phyloP scores from a whole-genome alignment of 352 stramenopile genomes.

The Globisporangium polare region DNA sequence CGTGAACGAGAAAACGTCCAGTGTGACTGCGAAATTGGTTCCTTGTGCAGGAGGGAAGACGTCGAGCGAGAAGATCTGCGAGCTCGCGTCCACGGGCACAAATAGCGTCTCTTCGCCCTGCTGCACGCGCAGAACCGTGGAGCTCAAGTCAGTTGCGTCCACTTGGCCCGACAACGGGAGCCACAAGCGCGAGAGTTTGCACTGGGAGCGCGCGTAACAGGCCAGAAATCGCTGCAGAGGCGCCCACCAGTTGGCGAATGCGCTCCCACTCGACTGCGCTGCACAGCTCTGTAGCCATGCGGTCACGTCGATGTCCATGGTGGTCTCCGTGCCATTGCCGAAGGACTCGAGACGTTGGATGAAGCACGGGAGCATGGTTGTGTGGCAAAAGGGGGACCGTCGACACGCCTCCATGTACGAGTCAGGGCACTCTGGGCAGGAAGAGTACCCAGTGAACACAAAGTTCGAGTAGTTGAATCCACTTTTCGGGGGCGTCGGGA shows the following conservation, averaged over 20 bases:
- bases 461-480: neutral
- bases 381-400: slow-evolving; percentile 5
- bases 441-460: neutral
- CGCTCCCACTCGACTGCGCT: neutral
- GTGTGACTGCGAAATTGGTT: too few species aligned
- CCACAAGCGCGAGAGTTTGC: neutral
- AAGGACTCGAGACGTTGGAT: neutral
- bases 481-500: neutral
- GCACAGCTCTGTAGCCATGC: neutral
- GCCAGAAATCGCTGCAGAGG: slow-evolving; percentile 22
- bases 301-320: slow-evolving; percentile 1
- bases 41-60: neutral
- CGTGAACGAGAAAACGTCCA: too few species aligned
- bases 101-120: slow-evolving; percentile 1
- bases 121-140: neutral
- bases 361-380: slow-evolving; percentile 16
- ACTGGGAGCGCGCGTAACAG: slow-evolving; percentile 22
- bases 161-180: neutral
- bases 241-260: slow-evolving; percentile 26
- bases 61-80: neutral
- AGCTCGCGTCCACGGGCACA: neutral
- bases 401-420: neutral
- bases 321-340: neutral
- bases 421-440: neutral
- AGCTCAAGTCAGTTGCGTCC: neutral